These are phyloP conservation scores for Santalum album DNA, from an alignment of 164 flowering plant genomes.

Conservation along the genomic window DNA sequence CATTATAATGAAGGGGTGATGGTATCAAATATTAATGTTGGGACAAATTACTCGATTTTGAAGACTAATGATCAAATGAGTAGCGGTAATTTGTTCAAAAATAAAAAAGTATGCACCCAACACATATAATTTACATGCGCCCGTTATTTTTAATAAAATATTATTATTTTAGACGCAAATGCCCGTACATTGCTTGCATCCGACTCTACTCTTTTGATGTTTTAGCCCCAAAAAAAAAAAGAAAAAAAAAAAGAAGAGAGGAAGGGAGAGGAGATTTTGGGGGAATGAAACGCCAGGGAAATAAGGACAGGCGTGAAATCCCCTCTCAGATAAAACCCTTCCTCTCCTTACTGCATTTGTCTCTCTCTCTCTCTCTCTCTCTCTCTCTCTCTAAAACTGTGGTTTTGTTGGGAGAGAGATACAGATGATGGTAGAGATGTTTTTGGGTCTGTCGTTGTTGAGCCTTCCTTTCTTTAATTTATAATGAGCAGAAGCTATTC, in stretches of 20 bases:
- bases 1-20: too few species aligned
- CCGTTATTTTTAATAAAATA: too few species aligned
- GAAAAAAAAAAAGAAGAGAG: not conserved
- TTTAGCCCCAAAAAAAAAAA: too few species aligned
- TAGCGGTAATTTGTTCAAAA: too few species aligned
- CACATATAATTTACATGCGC: too few species aligned
- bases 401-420: slow-evolving; percentile 10
- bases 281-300: not conserved
- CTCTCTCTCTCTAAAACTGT: not conserved
- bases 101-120: too few species aligned
- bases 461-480: slow-evolving; percentile 4
- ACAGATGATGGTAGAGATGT: slow-evolving; percentile 5
- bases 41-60: too few species aligned
- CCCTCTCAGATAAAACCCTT: slow-evolving; percentile 25
- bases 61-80: too few species aligned
- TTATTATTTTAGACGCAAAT: too few species aligned
- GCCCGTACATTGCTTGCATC: too few species aligned
- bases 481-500: slow-evolving; percentile 16
- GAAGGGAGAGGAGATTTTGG: not conserved
- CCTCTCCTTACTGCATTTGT: slow-evolving; percentile 11
- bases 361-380: slow-evolving; percentile 14
- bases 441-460: slow-evolving; percentile 4
- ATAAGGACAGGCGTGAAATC: slow-evolving; percentile 22
- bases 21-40: too few species aligned
- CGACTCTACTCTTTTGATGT: too few species aligned